These are phyloP conservation scores for Dactylellina parvicollis DNA, from an alignment of 2,329 filamentous ascomycete species.

Conservation along the genomic window DNA sequence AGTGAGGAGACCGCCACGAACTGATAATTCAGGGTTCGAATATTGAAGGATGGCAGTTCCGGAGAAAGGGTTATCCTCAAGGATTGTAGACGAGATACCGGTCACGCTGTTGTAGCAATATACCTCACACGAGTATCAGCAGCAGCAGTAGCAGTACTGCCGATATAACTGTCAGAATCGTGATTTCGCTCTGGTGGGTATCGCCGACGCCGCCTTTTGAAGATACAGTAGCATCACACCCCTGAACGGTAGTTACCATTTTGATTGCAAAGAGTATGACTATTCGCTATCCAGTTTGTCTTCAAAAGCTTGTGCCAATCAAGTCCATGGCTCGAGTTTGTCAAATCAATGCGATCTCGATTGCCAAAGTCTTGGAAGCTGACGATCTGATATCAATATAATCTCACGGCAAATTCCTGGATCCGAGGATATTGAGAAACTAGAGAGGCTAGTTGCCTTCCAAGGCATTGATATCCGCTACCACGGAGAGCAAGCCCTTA, in stretches of 20 bases:
- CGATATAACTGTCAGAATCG: neutral
- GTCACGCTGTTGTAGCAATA: slow-evolving; percentile 13
- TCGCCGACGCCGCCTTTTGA: neutral
- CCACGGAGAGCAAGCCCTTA: slow-evolving; percentile 3
- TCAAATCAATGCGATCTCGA: neutral
- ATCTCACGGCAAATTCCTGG: slow-evolving; percentile 12
- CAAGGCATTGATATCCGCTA: slow-evolving; percentile 43
- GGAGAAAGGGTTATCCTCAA: slow-evolving; percentile 9
- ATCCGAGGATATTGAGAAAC: slow-evolving; percentile 3
- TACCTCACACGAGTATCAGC: slow-evolving; percentile 9
- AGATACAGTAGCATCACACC: slow-evolving; percentile 2
- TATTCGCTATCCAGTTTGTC: neutral
- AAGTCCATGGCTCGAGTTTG: slow-evolving; percentile 20
- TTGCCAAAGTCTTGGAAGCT: slow-evolving; percentile 24
- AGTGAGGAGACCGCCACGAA: neutral
- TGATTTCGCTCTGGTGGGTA: neutral
- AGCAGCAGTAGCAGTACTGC: neutral
- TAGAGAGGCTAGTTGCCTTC: slow-evolving; percentile 35
- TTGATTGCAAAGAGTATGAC: neutral
- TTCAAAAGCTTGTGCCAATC: slow-evolving; percentile 19
- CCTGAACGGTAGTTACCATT: neutral
- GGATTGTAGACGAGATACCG: neutral
- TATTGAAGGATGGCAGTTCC: neutral
- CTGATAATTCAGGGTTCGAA: slow-evolving; percentile 1
- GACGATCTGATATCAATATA: slow-evolving; percentile 19